Evolutionary conservation across 2,329 filamentous ascomycete species (phyloP), one percentile per base, ranked within the genome.

Genomic region (Biscogniauxia sp.): DNA sequence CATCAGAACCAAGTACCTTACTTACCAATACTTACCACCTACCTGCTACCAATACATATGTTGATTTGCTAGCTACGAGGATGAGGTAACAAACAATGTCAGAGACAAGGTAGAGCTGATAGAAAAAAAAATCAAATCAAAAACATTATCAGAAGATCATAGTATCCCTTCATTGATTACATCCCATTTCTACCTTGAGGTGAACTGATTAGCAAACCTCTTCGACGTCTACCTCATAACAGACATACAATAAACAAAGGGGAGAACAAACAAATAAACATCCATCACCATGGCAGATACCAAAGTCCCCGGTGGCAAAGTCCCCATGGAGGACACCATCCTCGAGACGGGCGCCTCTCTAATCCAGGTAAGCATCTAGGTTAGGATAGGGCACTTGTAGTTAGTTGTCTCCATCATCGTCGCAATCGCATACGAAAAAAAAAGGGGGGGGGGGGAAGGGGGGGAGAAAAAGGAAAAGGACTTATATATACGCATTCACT

Each of bases 321-420:
- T 84, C 45, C 82, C 83, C 2, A 72, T 76, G 2, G 84, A 82
- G 68, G 88, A 87, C 73, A 80, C 80, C 53, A 69, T 83, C 6
- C 80, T 91, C 8, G 84, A 88, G 61, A 84, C 85, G 0, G 88
- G 85, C 5, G 88, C 88, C 19, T 77, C 80, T 4, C 67, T 83
- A 53, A 80, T 85, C 1, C 88, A 90, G 73, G 82, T 82, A 70
- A 32, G 28, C 11, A 32, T 9, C 28, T 13, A 23, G 23, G 23
- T 32, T 32, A 52, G 61, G n/a, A n/a, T n/a, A n/a, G n/a, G n/a
- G 17, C 54, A 20, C 54, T 56, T 6, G 6, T 41, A 17, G 11
- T 1, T 32, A 57, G 11, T 54, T 11, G 0, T 3, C 15, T 49
- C 20, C 25, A 32, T 13, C 49, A 20, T 41, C 52, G 32, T 19